Conservation (phyloP, 441 rosid species). For the Hura crepitans region DNA sequence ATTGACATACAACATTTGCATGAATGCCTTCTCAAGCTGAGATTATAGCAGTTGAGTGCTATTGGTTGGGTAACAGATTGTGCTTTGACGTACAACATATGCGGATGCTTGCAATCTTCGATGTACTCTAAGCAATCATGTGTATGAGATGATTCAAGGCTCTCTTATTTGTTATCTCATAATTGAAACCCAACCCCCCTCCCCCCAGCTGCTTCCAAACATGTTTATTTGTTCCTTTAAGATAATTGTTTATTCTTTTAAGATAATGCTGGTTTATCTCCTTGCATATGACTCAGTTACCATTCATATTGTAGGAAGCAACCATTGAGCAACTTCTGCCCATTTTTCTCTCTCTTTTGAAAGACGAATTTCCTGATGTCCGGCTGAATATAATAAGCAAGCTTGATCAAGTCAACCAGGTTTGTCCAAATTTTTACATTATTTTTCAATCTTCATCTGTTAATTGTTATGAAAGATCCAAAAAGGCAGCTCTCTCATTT, state of each 20-base stretch:
- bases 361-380: conserved; percentile 95
- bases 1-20: not conserved
- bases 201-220: too few relatives aligned
- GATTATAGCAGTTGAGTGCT: not conserved
- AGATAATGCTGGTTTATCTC: conserved; percentile 15
- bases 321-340: conserved; percentile 94
- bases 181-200: not conserved
- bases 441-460: not conserved
- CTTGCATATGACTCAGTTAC: conserved; percentile 1
- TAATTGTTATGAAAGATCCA: not conserved
- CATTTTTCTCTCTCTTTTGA: conserved; percentile 84
- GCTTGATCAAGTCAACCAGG: conserved; percentile 99
- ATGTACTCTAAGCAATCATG: not conserved
- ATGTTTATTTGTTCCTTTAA: not conserved
- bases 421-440: conserved; percentile 26
- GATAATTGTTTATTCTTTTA: conserved; percentile 5
- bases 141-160: not conserved
- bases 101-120: conserved; percentile 6
- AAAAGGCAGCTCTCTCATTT: conserved; percentile 3
- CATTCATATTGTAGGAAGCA: conserved; percentile 61
- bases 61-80: not conserved
- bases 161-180: not conserved
- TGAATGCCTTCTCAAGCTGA: not conserved
- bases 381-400: conserved; percentile 93
- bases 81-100: too few relatives aligned